A percentile compares a stretch with the other conserved stretches of the same genome.
Conservation (phyloP, 148 eudicot species). For the Cornus florida region DNA sequence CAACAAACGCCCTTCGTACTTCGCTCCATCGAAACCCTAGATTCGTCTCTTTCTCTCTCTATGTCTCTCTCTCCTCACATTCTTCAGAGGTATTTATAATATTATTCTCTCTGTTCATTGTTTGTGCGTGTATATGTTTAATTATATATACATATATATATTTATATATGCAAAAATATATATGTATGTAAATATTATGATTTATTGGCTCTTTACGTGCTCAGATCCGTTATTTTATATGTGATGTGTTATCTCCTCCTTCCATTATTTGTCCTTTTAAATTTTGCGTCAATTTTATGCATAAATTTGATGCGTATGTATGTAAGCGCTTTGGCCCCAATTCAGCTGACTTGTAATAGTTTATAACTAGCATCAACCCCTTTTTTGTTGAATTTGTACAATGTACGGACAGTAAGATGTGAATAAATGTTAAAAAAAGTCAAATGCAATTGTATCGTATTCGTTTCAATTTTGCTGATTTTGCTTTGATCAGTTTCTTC, state of each 20-base stretch:
- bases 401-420: not conserved
- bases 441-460: not conserved
- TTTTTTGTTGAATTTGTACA: not conserved
- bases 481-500: not conserved
- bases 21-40: constrained; percentile 12
- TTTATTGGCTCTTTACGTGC: constrained; percentile 7
- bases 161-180: not conserved
- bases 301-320: not conserved
- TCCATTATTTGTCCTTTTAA: not conserved
- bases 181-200: not conserved
- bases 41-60: not conserved
- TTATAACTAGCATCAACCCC: not conserved
- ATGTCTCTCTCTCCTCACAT: constrained; percentile 5
- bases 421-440: not conserved
- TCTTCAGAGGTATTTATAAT: constrained; percentile 6
- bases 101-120: not conserved
- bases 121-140: not conserved
- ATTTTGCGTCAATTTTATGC: not conserved
- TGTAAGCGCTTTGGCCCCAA: constrained; percentile 9
- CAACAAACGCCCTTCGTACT: not conserved
- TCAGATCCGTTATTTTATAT: constrained; percentile 12
- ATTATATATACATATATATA: not conserved
- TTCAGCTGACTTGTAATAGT: not conserved
- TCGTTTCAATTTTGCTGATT: not conserved
- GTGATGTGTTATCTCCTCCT: not conserved